These are phyloP conservation scores for Carex pumila DNA, from an alignment of 176 grass and related monocot genomes.

Conservation along the genomic window DNA sequence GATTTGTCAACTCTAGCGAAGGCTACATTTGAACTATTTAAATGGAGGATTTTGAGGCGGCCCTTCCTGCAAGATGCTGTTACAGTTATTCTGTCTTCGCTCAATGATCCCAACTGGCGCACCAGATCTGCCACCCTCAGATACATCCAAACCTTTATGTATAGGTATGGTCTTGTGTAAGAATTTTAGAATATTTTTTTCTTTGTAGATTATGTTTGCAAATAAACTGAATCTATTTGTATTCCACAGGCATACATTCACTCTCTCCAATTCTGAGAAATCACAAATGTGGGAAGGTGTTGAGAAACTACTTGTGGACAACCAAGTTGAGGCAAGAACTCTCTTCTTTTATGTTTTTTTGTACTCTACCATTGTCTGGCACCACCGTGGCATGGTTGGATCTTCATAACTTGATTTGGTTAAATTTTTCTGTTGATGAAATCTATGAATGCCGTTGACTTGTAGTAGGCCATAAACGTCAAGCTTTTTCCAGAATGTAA, in stretches of 20 bases:
- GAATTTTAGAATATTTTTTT: background rate
- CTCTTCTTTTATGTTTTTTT: constrained; percentile 20
- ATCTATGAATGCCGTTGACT: background rate
- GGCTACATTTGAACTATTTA: constrained; percentile 81
- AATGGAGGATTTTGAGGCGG: constrained; percentile 59
- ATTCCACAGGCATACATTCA: constrained; percentile 77
- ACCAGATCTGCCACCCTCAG: constrained; percentile 73
- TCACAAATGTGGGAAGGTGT: constrained; percentile 77
- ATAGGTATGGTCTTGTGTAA: constrained; percentile 45
- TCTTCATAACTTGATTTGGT: constrained; percentile 4
- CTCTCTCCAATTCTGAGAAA: constrained; percentile 65
- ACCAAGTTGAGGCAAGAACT: constrained; percentile 93
- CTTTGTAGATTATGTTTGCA: background rate
- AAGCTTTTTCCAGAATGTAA: background rate
- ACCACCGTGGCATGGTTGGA: background rate
- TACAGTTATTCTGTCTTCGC: constrained; percentile 58
- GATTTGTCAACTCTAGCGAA: constrained; percentile 87
- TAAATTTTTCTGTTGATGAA: background rate
- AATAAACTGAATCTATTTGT: background rate
- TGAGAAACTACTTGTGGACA: constrained; percentile 87
- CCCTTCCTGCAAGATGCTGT: constrained; percentile 81
- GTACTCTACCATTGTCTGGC: background rate
- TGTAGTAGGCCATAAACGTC: background rate
- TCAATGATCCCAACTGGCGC: constrained; percentile 79
- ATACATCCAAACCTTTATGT: constrained; percentile 80